These are phyloP conservation scores for Porpolomopsis calyptriformis DNA, from an alignment of 768 basidiomycete species.

Conservation along the genomic window DNA sequence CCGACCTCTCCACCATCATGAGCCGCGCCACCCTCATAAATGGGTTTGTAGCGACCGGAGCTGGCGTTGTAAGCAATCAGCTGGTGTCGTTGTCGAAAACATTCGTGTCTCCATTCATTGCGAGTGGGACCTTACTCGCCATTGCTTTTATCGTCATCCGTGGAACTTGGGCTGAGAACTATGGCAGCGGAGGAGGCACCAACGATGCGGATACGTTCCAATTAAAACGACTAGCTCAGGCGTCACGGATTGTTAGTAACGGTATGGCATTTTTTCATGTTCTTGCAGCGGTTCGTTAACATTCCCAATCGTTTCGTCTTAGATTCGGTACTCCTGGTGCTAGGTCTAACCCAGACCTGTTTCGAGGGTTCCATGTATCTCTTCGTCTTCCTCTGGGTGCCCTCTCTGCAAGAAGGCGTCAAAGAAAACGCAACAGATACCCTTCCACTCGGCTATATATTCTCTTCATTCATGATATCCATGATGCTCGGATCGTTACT, in stretches of 20 bases:
- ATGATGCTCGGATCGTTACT: constrained; percentile 74
- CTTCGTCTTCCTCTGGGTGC: constrained; percentile 79
- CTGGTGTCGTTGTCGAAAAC: constrained; percentile 42
- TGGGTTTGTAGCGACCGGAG: constrained; percentile 57
- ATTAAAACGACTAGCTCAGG: constrained; percentile 39
- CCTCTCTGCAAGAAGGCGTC: constrained; percentile 58
- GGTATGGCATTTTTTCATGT: constrained; percentile 23
- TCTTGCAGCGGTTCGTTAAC: background rate
- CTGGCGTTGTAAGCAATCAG: constrained; percentile 58
- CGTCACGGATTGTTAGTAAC: constrained; percentile 44
- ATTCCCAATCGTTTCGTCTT: background rate
- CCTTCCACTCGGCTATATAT: constrained; percentile 70
- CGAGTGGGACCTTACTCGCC: constrained; percentile 45
- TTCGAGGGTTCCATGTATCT: constrained; percentile 83
- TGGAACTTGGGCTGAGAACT: constrained; percentile 58
- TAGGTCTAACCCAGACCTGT: constrained; percentile 68
- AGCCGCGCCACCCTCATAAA: constrained; percentile 67
- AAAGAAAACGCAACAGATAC: constrained; percentile 19
- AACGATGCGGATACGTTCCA: constrained; percentile 36
- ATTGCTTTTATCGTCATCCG: constrained; percentile 49
- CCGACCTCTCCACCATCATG: constrained; percentile 57
- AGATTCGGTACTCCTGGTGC: constrained; percentile 53
- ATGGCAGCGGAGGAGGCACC: constrained; percentile 35
- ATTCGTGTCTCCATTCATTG: constrained; percentile 56
- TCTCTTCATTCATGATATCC: constrained; percentile 70